A percentile compares a stretch with the other conserved stretches of the same genome.
These are phyloP conservation scores for Neoboletus magnificus DNA, from an alignment of 768 basidiomycete species.

Conservation along the genomic window DNA sequence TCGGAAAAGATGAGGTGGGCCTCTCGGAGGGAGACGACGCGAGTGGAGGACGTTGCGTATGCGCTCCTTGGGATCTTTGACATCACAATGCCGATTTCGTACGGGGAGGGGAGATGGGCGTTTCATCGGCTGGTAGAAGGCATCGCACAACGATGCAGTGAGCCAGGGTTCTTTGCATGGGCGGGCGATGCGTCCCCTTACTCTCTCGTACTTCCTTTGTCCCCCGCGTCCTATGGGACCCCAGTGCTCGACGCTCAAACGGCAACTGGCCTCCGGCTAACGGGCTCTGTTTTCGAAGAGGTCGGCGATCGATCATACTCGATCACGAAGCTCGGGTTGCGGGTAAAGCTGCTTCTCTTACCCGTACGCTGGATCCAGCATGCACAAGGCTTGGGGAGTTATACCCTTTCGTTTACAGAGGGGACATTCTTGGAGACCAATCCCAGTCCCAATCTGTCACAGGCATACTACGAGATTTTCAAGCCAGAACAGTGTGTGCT, in stretches of 20 bases:
- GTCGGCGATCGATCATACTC: conserved; percentile 16
- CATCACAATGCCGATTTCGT: conserved; percentile 13
- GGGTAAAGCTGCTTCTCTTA: conserved; percentile 8
- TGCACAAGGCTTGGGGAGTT: background rate
- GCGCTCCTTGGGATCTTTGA: conserved; percentile 15
- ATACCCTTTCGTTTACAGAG: conserved; percentile 13
- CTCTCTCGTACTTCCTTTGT: conserved; percentile 6
- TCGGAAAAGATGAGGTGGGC: conserved; percentile 16
- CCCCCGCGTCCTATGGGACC: conserved; percentile 9
- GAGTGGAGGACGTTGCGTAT: conserved; percentile 10
- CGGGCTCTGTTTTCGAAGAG: conserved; percentile 13
- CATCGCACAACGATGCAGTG: conserved; percentile 7
- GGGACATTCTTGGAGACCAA: conserved; percentile 7
- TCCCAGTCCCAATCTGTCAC: conserved; percentile 9
- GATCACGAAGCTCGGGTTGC: conserved; percentile 13
- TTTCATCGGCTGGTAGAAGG: conserved; percentile 10
- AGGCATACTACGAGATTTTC: conserved; percentile 16
- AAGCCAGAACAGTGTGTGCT: conserved; percentile 14
- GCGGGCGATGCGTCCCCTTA: conserved; percentile 11
- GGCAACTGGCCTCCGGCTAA: conserved; percentile 4
- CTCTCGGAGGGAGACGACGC: conserved; percentile 9
- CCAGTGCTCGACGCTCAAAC: background rate
- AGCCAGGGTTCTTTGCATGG: conserved; percentile 17
- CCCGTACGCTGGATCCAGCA: conserved; percentile 7
- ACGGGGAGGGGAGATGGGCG: conserved; percentile 14